Base-by-base conservation (phyloP, 768 basidiomycete species). In the Amanita phalloides region DNA sequence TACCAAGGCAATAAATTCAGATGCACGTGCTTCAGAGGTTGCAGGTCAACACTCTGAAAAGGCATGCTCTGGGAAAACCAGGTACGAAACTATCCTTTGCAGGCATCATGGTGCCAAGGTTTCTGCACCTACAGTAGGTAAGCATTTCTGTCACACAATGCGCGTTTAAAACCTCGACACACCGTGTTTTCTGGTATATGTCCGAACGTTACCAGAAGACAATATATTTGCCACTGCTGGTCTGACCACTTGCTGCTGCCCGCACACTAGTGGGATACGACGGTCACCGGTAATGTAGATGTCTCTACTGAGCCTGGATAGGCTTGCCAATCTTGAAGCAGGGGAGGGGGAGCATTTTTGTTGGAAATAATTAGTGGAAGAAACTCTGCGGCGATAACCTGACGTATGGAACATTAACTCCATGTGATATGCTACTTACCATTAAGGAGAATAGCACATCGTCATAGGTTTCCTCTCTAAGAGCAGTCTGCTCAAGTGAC, bases 381-480 rank as follows among this genome's bases (percentile, higher is more conserved):
- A 47, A 78, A 73, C 32, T 70, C 56, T 21, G 67, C 71, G n/a
- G 2, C 65, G 67, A 58, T 74, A 77, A 10, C 80, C 78, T 4
- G 76, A 73, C 81, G n/a, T 81, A 6, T 20, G 37, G 14, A 10
- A 56, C 25, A 38, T 38, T 7, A 41, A 9, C n/a, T 28, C 4
- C 14, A 35, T 17, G 13, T 26, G 25, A 28, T 5, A 20, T 35
- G 23, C n/a, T n/a, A n/a, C 46, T 11, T 26, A 43, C 11, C 10
- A 14, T 45, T n/a, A n/a, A 23, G 48, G 43, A 5, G 20, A n/a
- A 55, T 36, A 53, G 4, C 33, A 81, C 82, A 75, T 84, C 82
- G 60, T 85, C 82, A 58, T 81, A 77, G 3, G 78, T n/a, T n/a
- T n/a, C 82, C 64, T 85, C 83, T 42, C 84, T 66, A 37, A 84